Base-by-base conservation (phyloP, 1,284 basidiomycete genomes). In the Trichosporon ovoides region DNA sequence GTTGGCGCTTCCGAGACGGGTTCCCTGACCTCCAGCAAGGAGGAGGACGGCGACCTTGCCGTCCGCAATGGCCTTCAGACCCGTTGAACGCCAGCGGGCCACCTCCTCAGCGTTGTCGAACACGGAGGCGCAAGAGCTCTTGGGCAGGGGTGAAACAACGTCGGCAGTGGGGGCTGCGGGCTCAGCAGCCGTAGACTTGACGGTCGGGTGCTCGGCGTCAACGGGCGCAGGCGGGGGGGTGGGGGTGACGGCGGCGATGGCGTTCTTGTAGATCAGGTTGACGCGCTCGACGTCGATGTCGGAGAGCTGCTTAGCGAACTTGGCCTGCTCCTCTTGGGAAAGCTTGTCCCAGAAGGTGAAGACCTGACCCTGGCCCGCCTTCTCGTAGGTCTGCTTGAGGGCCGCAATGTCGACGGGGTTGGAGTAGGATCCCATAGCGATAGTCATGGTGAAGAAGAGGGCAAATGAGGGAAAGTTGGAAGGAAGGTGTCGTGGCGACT, bases 1-100 rank as follows among this genome's bases (percentile, higher is more conserved):
- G 20, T 87, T 88, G 36, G 83, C 84, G 68, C 90, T 94, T 37
- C 96, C 96, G 51, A 99, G 81, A 55, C 96, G 83, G 16, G 94
- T 96, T 20, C 96, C 96, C 79, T 99, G 96, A 3, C 96, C 96
- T 52, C 96, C 96, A 2, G 96, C 96, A 87, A 99, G 89, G 68
- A 99, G 83, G 31, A 99, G 82, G 12, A 98, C 93, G 33, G 87
- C 96, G 40, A 98, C 92, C 67, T 91, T 80, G 64, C 90, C 87
- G 33, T 83, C 77, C 12, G 86, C 83, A 67, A 97, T 85, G 54
- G 95, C 93, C 48, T 85, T 77, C 50, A 98, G 80, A 49, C 96
- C 96, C 35, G 83, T 80, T 10, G 77, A 71, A 34, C 85, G 81
- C 90, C 91, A 96, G 75, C 85, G 82, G 28, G 76, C 76, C 61